A percentile compares a stretch with the other conserved stretches of the same genome.
These are phyloP conservation scores for Salix udensis DNA, from an alignment of 345 rosid species.

Conservation along the genomic window DNA sequence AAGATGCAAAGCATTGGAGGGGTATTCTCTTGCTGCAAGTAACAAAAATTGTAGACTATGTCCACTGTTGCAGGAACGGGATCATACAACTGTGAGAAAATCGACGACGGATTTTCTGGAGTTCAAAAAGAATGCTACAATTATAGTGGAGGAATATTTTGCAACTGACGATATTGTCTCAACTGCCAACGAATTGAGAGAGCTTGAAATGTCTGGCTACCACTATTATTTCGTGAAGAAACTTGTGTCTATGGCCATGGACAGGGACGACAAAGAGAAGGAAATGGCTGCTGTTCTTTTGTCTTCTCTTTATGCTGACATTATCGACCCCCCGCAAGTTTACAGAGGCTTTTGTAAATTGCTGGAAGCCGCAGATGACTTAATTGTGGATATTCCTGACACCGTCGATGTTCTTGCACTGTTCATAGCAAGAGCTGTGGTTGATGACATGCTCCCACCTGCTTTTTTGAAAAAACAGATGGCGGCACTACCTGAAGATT, in stretches of 20 bases:
- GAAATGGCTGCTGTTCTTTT: slow-evolving; percentile 81
- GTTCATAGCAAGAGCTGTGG: slow-evolving; percentile 81
- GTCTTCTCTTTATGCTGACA: slow-evolving; percentile 61
- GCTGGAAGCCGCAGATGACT: slow-evolving; percentile 71
- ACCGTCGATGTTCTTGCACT: slow-evolving; percentile 69
- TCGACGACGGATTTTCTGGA: slow-evolving; percentile 34
- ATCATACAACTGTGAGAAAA: slow-evolving; percentile 21
- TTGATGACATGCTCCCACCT: slow-evolving; percentile 83
- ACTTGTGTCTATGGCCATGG: slow-evolving; percentile 76
- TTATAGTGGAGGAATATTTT: slow-evolving; percentile 75
- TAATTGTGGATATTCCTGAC: slow-evolving; percentile 76
- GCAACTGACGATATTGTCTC: slow-evolving; percentile 61
- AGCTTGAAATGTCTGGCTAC: slow-evolving; percentile 60
- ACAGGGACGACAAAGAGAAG: slow-evolving; percentile 78
- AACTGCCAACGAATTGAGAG: slow-evolving; percentile 58
- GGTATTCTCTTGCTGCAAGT: background rate
- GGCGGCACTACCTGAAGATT: slow-evolving; percentile 37
- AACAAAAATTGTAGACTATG: background rate
- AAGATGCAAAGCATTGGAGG: background rate
- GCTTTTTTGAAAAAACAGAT: slow-evolving; percentile 61
- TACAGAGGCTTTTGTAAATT: slow-evolving; percentile 65
- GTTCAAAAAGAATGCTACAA: slow-evolving; percentile 56
- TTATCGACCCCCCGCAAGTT: slow-evolving; percentile 63
- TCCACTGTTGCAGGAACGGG: slow-evolving; percentile 41
- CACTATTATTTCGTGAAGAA: slow-evolving; percentile 72